Evolutionary conservation across 1,139 yeast species (phyloP).

Genomic region (Blastobotrys proliferans): DNA sequence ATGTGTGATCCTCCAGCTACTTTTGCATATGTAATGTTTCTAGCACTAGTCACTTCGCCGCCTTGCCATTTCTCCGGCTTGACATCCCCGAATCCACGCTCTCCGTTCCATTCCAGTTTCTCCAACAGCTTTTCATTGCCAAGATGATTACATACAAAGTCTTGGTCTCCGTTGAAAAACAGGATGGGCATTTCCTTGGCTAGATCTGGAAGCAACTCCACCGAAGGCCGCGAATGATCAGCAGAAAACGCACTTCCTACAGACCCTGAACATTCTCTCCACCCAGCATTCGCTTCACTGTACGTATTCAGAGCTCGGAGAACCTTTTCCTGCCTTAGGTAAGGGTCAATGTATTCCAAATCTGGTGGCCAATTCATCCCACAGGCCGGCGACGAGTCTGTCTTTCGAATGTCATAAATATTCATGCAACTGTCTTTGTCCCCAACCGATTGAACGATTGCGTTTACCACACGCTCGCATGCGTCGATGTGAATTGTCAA

Average conservation of each 20-base stretch:
- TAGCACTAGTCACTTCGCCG: conserved; percentile 39
- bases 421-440: conserved; percentile 52
- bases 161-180: conserved; percentile 84
- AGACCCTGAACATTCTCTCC: conserved; percentile 73
- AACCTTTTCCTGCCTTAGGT: conserved; percentile 54
- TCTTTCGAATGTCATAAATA: conserved; percentile 72
- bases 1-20: conserved; percentile 81
- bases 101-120: conserved; percentile 65
- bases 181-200: conserved; percentile 56
- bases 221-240: conserved; percentile 53
- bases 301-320: conserved; percentile 47
- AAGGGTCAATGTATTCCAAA: conserved; percentile 53
- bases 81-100: conserved; percentile 41
- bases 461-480: conserved; percentile 31
- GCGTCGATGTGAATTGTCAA: conserved; percentile 26
- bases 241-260: conserved; percentile 57
- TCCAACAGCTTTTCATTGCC: conserved; percentile 70
- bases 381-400: conserved; percentile 77
- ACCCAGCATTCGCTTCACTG: conserved; percentile 37
- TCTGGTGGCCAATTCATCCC: conserved; percentile 95
- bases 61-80: conserved; percentile 4
- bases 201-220: conserved; percentile 60
- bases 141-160: conserved; percentile 77
- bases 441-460: no score
- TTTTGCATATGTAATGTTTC: conserved; percentile 71